Percentiles rank a stretch among this genome's conserved stretches.
These are phyloP conservation scores for Cynanchum wilfordii DNA, from an alignment of 257 asterid species.

Conservation along the genomic window DNA sequence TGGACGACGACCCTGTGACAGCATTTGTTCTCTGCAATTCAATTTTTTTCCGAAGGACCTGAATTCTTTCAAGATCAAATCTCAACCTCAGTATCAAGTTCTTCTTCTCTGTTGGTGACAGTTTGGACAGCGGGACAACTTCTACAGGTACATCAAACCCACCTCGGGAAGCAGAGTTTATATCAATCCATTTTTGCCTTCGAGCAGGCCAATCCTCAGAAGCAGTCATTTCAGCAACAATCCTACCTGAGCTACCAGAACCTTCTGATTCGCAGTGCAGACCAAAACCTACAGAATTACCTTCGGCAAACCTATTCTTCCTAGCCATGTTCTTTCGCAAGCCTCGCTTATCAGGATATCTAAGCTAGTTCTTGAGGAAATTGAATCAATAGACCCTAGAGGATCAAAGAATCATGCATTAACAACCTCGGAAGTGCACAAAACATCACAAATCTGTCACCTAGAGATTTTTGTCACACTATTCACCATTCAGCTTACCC, in stretches of 20 bases:
- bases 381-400: neutral
- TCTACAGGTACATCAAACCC: slow-evolving; percentile 72
- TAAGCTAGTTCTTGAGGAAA: slow-evolving; percentile 10
- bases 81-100: slow-evolving; percentile 46
- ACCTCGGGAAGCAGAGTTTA: slow-evolving; percentile 64
- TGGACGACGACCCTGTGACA: slow-evolving; percentile 38
- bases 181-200: slow-evolving; percentile 62
- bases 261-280: slow-evolving; percentile 62
- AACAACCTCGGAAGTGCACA: neutral
- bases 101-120: slow-evolving; percentile 57
- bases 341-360: slow-evolving; percentile 11
- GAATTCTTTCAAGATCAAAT: slow-evolving; percentile 70
- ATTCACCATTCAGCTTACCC: neutral
- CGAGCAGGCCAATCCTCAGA: slow-evolving; percentile 40
- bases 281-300: slow-evolving; percentile 46
- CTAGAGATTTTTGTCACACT: neutral
- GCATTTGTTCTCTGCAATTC: slow-evolving; percentile 42
- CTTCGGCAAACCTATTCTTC: slow-evolving; percentile 52
- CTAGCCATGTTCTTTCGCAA: slow-evolving; percentile 43
- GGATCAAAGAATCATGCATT: neutral
- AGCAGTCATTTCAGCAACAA: slow-evolving; percentile 29
- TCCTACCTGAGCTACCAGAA: slow-evolving; percentile 57
- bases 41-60: slow-evolving; percentile 43
- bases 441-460: neutral
- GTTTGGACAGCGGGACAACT: slow-evolving; percentile 44